Conservation (phyloP, 2,329 filamentous ascomycete genomes). For the Fusarium sp. region DNA sequence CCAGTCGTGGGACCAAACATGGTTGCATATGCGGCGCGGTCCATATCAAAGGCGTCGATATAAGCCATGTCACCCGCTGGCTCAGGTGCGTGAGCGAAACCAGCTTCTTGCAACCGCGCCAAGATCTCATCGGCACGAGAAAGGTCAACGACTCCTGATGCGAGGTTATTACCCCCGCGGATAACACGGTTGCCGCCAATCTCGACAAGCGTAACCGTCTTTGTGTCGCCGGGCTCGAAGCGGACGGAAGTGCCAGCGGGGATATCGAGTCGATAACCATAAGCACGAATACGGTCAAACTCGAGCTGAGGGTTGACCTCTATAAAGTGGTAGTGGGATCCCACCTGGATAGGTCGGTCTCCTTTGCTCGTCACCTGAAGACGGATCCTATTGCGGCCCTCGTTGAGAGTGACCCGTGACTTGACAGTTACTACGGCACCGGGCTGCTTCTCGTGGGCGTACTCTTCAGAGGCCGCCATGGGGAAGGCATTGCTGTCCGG, state of each 20-base stretch:
- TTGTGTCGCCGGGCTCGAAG: slow-evolving; percentile 92
- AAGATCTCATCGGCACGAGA: slow-evolving; percentile 71
- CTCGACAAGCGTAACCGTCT: slow-evolving; percentile 88
- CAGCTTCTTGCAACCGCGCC: slow-evolving; percentile 69
- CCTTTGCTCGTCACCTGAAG: slow-evolving; percentile 84
- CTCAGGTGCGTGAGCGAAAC: slow-evolving; percentile 79
- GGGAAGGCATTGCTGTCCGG: slow-evolving; percentile 74
- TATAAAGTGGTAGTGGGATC: slow-evolving; percentile 95
- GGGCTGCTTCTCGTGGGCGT: slow-evolving; percentile 72
- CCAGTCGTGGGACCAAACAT: slow-evolving; percentile 96
- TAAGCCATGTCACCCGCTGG: slow-evolving; percentile 62
- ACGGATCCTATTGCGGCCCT: slow-evolving; percentile 73
- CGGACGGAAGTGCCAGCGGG: slow-evolving; percentile 89
- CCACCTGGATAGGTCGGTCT: slow-evolving; percentile 89
- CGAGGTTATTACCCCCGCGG: slow-evolving; percentile 81
- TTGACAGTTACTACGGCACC: slow-evolving; percentile 80
- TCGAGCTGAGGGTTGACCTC: slow-evolving; percentile 90
- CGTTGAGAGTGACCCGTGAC: slow-evolving; percentile 72
- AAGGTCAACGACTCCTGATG: slow-evolving; percentile 73
- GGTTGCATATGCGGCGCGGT: slow-evolving; percentile 76
- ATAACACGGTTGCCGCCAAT: slow-evolving; percentile 84
- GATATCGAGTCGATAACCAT: slow-evolving; percentile 88
- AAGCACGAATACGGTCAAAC: slow-evolving; percentile 83
- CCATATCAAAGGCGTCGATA: slow-evolving; percentile 73
- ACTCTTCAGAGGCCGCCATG: slow-evolving; percentile 68